Percentiles rank a stretch among this genome's conserved stretches.
phyloP scores from a whole-genome alignment of 805 yeast species.

The Cyberlindnera misumaiensis region DNA sequence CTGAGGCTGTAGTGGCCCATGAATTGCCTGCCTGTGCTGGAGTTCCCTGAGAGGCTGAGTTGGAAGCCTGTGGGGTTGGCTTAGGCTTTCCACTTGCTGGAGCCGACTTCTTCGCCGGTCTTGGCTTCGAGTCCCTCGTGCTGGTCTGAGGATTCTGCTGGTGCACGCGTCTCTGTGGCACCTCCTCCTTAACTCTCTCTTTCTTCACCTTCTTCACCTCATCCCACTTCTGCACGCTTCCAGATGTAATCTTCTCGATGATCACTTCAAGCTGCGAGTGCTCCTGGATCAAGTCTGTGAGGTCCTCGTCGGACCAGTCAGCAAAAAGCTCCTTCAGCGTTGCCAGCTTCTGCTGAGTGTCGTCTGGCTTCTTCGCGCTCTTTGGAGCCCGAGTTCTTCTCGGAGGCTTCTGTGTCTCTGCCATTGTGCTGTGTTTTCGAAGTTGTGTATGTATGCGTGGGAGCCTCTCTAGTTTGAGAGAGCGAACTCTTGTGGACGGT shows the following conservation, averaged over 20 bases:
- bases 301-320: constrained; percentile 87
- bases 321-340: constrained; percentile 84
- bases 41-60: constrained; percentile 12
- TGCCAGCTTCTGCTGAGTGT: constrained; percentile 33
- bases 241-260: constrained; percentile 82
- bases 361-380: constrained; percentile 40
- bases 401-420: constrained; percentile 15
- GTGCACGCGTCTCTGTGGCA: constrained; percentile 26
- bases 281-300: constrained; percentile 68
- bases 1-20: constrained; percentile 25
- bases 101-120: constrained; percentile 14
- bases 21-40: constrained; percentile 20
- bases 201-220: constrained; percentile 72
- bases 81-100: constrained; percentile 2
- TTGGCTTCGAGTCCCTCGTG: constrained; percentile 14
- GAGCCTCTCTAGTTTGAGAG: not conserved
- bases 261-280: constrained; percentile 72
- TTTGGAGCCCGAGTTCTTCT: constrained; percentile 31
- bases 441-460: constrained; percentile 2
- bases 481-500: too few species aligned
- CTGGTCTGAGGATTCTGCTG: constrained; percentile 18
- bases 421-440: constrained; percentile 7
- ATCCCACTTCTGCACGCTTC: constrained; percentile 90
- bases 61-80: constrained; percentile 8
- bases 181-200: constrained; percentile 55